Conservation (phyloP, 768 basidiomycete species). For the Clitopilus hobsonii region DNA sequence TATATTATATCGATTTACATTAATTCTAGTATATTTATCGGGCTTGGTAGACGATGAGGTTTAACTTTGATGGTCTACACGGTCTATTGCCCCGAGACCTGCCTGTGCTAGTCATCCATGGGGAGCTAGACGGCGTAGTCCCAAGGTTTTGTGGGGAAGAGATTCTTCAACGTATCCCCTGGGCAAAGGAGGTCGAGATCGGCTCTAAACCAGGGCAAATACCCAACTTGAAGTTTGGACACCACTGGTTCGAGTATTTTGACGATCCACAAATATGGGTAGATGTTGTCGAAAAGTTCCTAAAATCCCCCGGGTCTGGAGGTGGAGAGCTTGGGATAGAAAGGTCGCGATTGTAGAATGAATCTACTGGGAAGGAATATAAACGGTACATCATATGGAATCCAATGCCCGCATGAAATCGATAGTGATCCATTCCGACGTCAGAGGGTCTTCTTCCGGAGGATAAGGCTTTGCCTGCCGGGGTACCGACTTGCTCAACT, state of each 20-base stretch:
- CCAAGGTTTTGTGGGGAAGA: slow-evolving; percentile 31
- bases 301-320: slow-evolving; percentile 4
- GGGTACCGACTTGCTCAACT: neutral
- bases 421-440: slow-evolving; percentile 37
- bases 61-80: slow-evolving; percentile 27
- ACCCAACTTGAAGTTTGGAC: slow-evolving; percentile 33
- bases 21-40: neutral
- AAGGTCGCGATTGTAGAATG: neutral
- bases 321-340: neutral
- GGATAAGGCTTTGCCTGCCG: slow-evolving; percentile 1
- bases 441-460: neutral
- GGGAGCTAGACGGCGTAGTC: slow-evolving; percentile 31
- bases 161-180: slow-evolving; percentile 30
- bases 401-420: slow-evolving; percentile 37
- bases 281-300: slow-evolving; percentile 31
- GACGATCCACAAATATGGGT: slow-evolving; percentile 31
- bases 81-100: slow-evolving; percentile 23
- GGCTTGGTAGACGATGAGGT: slow-evolving; percentile 16
- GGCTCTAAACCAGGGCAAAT: slow-evolving; percentile 29
- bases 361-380: neutral
- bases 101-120: slow-evolving; percentile 35
- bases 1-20: neutral
- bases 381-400: slow-evolving; percentile 15
- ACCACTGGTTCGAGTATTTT: slow-evolving; percentile 45
- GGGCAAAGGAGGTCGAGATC: slow-evolving; percentile 27